Evolutionary conservation across 805 yeast genomes (phyloP), one percentile per base, ranked within the genome.

Genomic region (Dipodascopsis uninucleata): DNA sequence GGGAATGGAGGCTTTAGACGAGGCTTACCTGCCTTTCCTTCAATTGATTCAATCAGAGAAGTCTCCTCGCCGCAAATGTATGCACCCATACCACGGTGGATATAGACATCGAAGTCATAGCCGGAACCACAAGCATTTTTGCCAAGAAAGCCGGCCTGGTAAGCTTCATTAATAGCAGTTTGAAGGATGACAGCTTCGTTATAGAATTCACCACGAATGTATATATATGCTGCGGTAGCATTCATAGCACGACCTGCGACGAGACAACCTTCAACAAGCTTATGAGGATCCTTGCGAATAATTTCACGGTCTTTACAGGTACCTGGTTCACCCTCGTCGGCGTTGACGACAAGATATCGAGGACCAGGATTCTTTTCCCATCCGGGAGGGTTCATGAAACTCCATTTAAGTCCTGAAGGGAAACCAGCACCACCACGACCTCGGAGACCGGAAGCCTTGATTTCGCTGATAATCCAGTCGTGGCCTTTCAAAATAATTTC

Each of bases 401-500:
- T 83, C 94, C 94, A 85, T 68, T 85, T 85, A 61, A 85, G 75
- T 25, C 95, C 95, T 20, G 88, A 78, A 43, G 95, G 95, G 74
- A 85, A 85, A 14, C 95, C 95, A 36, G 95, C 95, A 61, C 95
- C 95, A 48, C 95, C 95, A 67, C 95, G 79, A 47, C 95, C 95
- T 64, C 95, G 78, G 54, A 85, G 73, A 18, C 95, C 95, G 18
- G 89, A 81, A 59, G 78, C 76, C 64, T 85, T 85, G 72, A 83
- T 80, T 69, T 85, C 90, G 61, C 82, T 87, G 60, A 86, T 85
- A 66, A 85, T 85, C 95, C 95, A 85, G 50, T 78, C 76, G 66
- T 86, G 90, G 35, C 95, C 95, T 66, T 85, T 85, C 50, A 79
- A 67, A 31, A 85, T 65, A 58, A 85, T 79, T 67, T 85, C 95